phyloP scores from a whole-genome alignment of 352 stramenopile species.

The Salisapilia sapeloensis region DNA sequence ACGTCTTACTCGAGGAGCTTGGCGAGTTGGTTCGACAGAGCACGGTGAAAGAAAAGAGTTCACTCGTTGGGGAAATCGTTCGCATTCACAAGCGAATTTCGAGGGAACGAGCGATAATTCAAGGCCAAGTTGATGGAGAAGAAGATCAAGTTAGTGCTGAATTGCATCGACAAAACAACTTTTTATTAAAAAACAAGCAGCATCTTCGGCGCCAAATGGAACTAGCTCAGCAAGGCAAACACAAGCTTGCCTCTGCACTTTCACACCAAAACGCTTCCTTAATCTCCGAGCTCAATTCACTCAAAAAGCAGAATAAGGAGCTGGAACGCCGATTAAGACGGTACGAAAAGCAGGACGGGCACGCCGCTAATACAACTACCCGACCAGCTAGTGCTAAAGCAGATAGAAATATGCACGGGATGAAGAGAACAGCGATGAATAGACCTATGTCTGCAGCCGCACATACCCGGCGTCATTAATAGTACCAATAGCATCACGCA shows the following conservation, averaged over 20 bases:
- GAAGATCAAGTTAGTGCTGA: constrained; percentile 42
- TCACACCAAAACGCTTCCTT: constrained; percentile 55
- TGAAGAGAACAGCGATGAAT: too few relatives aligned
- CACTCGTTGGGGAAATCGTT: constrained; percentile 35
- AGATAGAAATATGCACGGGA: too few relatives aligned
- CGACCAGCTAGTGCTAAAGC: too few relatives aligned
- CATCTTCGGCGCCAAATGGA: constrained; percentile 49
- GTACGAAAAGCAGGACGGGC: constrained; percentile 5
- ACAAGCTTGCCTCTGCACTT: constrained; percentile 48
- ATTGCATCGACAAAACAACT: constrained; percentile 54
- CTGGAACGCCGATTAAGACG: constrained; percentile 22
- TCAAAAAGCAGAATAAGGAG: constrained; percentile 47
- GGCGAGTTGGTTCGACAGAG: constrained; percentile 37
- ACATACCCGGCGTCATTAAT: too few relatives aligned
- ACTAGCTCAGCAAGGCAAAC: constrained; percentile 34
- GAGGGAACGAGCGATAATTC: constrained; percentile 26
- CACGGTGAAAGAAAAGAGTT: constrained; percentile 40
- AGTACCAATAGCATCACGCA: too few relatives aligned
- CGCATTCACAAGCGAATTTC: constrained; percentile 47
- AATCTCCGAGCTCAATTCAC: constrained; percentile 39
- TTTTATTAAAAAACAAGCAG: constrained; percentile 55
- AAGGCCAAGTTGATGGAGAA: constrained; percentile 22
- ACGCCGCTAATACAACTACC: too few relatives aligned
- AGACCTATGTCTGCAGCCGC: too few relatives aligned
- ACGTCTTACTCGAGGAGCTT: constrained; percentile 45